Evolutionary conservation across 2,329 filamentous ascomycete species (phyloP), one percentile per base, ranked within the genome.

Genomic region (Aspergillus fischeri): DNA sequence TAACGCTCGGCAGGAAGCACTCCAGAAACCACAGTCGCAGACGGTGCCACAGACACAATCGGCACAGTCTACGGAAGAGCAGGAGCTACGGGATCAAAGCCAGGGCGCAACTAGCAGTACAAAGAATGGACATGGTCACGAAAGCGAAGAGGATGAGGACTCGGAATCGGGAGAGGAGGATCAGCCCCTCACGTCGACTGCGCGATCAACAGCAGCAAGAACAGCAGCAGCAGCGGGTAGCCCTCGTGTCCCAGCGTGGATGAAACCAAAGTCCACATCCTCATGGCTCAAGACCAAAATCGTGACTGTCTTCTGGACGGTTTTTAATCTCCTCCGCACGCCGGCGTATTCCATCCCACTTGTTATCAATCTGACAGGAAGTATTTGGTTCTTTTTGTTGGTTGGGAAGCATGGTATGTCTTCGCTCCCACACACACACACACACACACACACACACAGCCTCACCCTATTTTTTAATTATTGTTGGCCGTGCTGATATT

Each of bases 371-470:
- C 77, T 97, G 53, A 96, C 93, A 2, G 93, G 93, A 29, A 96
- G 91, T 70, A 83, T 97, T 55, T 97, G 93, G 93, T 97, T 97
- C 76, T 97, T 97, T 67, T 76, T 97, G 64, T 79, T 97, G 63
- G 93, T 97, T 75, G 93, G 93, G 6, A 86, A 94, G 73, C 92
- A 92, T 67, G 92, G 92, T 95, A 75, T 66, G 88, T 82, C 58
- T 25, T 28, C 27, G 24, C 63, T 14, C 28, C 4, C 9, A 4
- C 27, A 2, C 27, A 8, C 27, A 24, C 24, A 24, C 24, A 24
- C 3, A 24, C 24, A 24, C 27, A 2, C 27, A 8, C 27, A 24
- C 24, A 24, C 24, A 24, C 3, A 24, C 24, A 24, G n/a, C 24
- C 24, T 24, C 2, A 24, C 41, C 35, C 24, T 55, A 3, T 35